phyloP scores from a whole-genome alignment of 768 basidiomycete genomes.

The Rossbeevera mucosa region DNA sequence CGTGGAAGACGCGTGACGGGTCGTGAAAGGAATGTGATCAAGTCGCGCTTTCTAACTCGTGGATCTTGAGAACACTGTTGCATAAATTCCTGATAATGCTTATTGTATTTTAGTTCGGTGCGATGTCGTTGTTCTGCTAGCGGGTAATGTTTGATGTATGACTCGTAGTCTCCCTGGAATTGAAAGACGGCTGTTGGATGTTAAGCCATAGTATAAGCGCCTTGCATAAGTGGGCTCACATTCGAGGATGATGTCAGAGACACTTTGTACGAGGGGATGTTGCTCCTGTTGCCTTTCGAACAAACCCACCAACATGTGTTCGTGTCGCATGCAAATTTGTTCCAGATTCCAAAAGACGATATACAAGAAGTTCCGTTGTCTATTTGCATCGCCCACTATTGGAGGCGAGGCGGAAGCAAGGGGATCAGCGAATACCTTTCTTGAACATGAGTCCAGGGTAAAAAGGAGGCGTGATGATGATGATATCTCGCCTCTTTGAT shows the following conservation, averaged over 20 bases:
- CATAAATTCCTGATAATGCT: conserved; percentile 62
- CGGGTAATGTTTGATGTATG: conserved; percentile 86
- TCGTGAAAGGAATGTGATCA: conserved; percentile 77
- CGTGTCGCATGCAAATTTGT: conserved; percentile 62
- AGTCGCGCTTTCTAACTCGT: conserved; percentile 67
- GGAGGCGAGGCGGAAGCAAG: conserved; percentile 59
- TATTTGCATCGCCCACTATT: conserved; percentile 50
- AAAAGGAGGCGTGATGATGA: neutral
- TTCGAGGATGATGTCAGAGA: conserved; percentile 83
- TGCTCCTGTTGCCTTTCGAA: conserved; percentile 80
- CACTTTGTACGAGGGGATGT: conserved; percentile 74
- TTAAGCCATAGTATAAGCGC: conserved; percentile 15
- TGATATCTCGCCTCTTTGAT: conserved; percentile 53
- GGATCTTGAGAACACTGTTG: conserved; percentile 58
- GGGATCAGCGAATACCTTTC: conserved; percentile 68
- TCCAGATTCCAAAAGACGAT: conserved; percentile 84
- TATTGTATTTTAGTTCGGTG: conserved; percentile 66
- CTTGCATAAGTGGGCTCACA: conserved; percentile 40
- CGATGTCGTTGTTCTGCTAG: conserved; percentile 80
- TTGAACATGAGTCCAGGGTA: conserved; percentile 2
- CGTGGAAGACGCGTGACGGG: conserved; percentile 88
- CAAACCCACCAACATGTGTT: conserved; percentile 65
- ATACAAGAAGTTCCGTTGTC: conserved; percentile 60
- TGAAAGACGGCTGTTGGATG: conserved; percentile 28
- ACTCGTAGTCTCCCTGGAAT: conserved; percentile 67